Evolutionary conservation across 768 basidiomycete genomes (phyloP), one percentile per base, ranked within the genome.

Genomic region (Auricularia sp.): DNA sequence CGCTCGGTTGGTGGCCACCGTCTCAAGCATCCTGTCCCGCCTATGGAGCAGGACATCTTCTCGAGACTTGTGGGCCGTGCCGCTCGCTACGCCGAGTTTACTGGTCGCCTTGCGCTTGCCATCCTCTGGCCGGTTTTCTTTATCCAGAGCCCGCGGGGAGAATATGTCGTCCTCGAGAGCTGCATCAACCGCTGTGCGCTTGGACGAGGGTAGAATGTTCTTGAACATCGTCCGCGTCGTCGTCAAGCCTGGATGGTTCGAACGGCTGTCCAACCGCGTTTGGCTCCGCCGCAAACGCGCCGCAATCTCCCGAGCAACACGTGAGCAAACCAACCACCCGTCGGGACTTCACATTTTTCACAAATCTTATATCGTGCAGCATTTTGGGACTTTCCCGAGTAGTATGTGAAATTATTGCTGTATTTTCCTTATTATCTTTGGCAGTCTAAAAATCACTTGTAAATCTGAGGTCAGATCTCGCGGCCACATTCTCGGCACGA

Each of bases 181-280:
- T 13, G 56, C 29, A 21, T 59, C 56, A 5, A 85, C 84, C 33
- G 85, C 77, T 62, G 85, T 72, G 70, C 90, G 81, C 75, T 87
- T 85, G 10, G 58, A 61, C 6, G 85, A 81, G 1, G 88, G 86
- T 42, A 92, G 77, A 64, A 92, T 90, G 70, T 83, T 82, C 77
- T 90, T 91, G 80, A 92, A 92, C 90, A 92, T 92, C 71, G 73
- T 74, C 65, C 10, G 35, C n/a, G 18, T n/a, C 18, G 61, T n/a
- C 61, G 61, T 42, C 39, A 42, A 42, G 8, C 39, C 1, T 7
- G 8, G 39, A 42, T 42, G 39, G 39, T 42, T 42, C 21, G 47
- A 21, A 51, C 18, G 21, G 47, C 18, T 51, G 47, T 51, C 47
- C 39, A 51, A 51, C 47, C 47, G 47, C 21, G 47, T 51, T 24